phyloP scores from a whole-genome alignment of 352 stramenopile genomes.

The Thalassiosira livingstoniorum region DNA sequence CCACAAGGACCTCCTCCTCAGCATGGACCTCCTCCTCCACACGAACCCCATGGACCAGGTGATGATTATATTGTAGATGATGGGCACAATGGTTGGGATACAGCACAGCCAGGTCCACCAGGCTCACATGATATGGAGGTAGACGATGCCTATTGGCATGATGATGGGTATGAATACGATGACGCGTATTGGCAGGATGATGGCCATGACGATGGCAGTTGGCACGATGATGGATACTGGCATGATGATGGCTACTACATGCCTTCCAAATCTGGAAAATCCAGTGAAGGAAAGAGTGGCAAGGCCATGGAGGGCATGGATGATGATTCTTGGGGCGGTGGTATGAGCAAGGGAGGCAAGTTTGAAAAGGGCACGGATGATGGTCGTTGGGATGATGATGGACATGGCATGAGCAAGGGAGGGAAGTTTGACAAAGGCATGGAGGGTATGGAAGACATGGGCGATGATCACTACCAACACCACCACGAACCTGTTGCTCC shows the following conservation, averaged over 20 bases:
- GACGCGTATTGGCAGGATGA: no score
- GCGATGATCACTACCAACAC: not conserved
- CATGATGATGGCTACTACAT: not conserved
- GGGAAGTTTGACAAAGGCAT: not conserved
- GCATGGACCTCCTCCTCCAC: not conserved
- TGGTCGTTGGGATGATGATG: not conserved
- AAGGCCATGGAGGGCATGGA: not conserved
- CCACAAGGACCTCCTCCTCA: not conserved
- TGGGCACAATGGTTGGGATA: no score
- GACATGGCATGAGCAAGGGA: not conserved
- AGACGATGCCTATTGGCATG: no score
- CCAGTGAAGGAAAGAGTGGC: not conserved
- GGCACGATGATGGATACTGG: not conserved
- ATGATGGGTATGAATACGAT: no score
- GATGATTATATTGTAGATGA: not conserved
- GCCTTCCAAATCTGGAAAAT: conserved; percentile 7
- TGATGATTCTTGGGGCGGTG: not conserved
- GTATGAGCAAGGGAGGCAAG: not conserved
- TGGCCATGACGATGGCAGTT: not conserved
- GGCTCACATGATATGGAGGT: no score
- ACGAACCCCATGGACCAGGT: not conserved
- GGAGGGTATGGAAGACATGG: not conserved
- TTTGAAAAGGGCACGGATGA: not conserved
- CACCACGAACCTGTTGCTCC: no score
- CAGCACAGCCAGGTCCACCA: no score